Conservation (phyloP, 148 eudicot species). For the Polygonum aviculare region DNA sequence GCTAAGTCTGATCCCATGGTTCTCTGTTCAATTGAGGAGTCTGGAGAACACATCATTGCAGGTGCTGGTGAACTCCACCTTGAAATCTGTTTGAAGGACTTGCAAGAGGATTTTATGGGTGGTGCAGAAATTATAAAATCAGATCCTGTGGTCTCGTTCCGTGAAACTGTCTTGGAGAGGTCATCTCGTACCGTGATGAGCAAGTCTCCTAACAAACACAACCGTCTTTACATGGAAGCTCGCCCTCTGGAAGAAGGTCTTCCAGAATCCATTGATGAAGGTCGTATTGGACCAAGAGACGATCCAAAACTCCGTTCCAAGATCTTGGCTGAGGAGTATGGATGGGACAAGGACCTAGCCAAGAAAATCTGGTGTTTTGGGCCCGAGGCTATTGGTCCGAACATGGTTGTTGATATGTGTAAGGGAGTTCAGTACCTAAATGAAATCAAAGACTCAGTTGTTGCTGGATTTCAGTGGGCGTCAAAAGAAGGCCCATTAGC, state of each 20-base stretch:
- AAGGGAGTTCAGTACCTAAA: conserved; percentile 82
- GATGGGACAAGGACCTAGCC: conserved; percentile 84
- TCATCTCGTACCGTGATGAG: conserved; percentile 66
- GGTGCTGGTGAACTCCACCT: conserved; percentile 86
- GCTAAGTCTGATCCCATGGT: conserved; percentile 86
- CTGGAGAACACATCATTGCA: conserved; percentile 83
- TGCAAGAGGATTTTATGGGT: conserved; percentile 76
- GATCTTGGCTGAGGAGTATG: conserved; percentile 61
- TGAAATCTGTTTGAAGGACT: conserved; percentile 71
- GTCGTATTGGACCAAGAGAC: conserved; percentile 67
- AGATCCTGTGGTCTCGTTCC: conserved; percentile 80
- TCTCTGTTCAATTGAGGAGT: conserved; percentile 64
- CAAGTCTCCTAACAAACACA: conserved; percentile 82
- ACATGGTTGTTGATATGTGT: conserved; percentile 86
- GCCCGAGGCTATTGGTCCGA: conserved; percentile 70
- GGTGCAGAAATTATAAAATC: conserved; percentile 65
- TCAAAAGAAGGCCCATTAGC: conserved; percentile 71
- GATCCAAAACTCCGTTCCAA: conserved; percentile 62
- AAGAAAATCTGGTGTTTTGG: conserved; percentile 83
- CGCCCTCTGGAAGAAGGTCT: conserved; percentile 71
- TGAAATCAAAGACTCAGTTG: conserved; percentile 84
- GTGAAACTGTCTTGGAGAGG: conserved; percentile 72
- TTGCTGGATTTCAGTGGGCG: conserved; percentile 87
- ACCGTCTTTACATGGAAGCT: conserved; percentile 78
- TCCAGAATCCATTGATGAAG: conserved; percentile 75